Evolutionary conservation across 306 rosid genomes (phyloP).

Genomic region (Malus sylvestris): DNA sequence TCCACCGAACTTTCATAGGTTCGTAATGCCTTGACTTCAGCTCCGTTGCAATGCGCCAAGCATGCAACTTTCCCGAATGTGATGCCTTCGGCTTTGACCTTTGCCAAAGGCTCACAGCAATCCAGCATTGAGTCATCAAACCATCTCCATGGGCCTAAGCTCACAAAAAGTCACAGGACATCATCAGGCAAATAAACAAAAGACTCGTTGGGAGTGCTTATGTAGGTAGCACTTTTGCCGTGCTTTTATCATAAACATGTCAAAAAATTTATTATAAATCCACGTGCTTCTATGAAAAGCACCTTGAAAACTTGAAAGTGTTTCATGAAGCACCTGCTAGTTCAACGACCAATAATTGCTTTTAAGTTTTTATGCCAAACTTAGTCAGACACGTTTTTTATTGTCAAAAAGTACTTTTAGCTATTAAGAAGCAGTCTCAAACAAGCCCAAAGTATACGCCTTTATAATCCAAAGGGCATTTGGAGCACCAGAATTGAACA

Average conservation of each 20-base stretch:
- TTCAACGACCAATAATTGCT: too few relatives aligned
- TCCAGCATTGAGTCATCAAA: conserved; percentile 93
- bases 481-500: not conserved
- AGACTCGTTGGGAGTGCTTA: too few relatives aligned
- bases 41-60: conserved; percentile 87
- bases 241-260: too few relatives aligned
- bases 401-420: too few relatives aligned
- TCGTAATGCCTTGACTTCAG: conserved; percentile 60
- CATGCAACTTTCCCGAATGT: conserved; percentile 90
- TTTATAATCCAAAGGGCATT: not conserved
- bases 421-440: too few relatives aligned
- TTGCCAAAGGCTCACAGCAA: conserved; percentile 79
- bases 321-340: too few relatives aligned
- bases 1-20: conserved; percentile 40
- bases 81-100: conserved; percentile 59
- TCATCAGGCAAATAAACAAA: not conserved
- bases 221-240: too few relatives aligned
- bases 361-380: too few relatives aligned
- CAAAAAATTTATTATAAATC: too few relatives aligned
- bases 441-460: not conserved
- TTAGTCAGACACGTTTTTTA: too few relatives aligned
- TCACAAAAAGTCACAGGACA: not conserved
- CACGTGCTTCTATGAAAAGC: too few relatives aligned
- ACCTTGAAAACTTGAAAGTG: too few relatives aligned
- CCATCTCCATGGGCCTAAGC: conserved; percentile 96